phyloP scores from a whole-genome alignment of 2,329 filamentous ascomycete genomes.

The Stachybotrys echinatus region DNA sequence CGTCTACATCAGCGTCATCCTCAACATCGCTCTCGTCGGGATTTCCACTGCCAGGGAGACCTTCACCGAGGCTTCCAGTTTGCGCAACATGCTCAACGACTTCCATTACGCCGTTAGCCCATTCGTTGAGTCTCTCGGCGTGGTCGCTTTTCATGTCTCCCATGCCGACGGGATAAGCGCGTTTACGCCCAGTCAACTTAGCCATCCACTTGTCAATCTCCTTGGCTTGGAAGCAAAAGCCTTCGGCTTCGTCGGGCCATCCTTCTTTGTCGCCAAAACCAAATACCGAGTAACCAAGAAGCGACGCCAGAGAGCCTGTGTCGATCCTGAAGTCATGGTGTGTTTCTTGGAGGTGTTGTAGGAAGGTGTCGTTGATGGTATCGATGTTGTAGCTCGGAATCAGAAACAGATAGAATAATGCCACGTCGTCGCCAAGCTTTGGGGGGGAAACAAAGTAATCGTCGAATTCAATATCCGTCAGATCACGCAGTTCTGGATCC shows the following conservation, averaged over 20 bases:
- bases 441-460: constrained; percentile 83
- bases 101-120: constrained; percentile 69
- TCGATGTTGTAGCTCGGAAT: constrained; percentile 95
- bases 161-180: constrained; percentile 84
- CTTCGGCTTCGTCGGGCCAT: constrained; percentile 86
- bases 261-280: constrained; percentile 87
- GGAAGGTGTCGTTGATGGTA: constrained; percentile 79
- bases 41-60: constrained; percentile 74
- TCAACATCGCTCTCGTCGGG: constrained; percentile 81
- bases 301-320: constrained; percentile 68
- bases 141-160: constrained; percentile 79
- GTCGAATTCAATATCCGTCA: constrained; percentile 86
- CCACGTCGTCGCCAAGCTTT: constrained; percentile 47
- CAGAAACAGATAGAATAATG: constrained; percentile 77
- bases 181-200: constrained; percentile 80
- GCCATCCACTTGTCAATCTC: constrained; percentile 96
- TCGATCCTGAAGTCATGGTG: constrained; percentile 97
- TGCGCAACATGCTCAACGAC: constrained; percentile 59
- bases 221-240: constrained; percentile 88
- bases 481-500: constrained; percentile 64
- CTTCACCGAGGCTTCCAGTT: constrained; percentile 56
- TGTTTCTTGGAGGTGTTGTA: constrained; percentile 84
- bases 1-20: constrained; percentile 54
- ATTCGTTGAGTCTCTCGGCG: constrained; percentile 64
- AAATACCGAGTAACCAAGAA: constrained; percentile 89